Conservation (phyloP, 176 grass and related monocot species). For the Triticum dicoccoides region DNA sequence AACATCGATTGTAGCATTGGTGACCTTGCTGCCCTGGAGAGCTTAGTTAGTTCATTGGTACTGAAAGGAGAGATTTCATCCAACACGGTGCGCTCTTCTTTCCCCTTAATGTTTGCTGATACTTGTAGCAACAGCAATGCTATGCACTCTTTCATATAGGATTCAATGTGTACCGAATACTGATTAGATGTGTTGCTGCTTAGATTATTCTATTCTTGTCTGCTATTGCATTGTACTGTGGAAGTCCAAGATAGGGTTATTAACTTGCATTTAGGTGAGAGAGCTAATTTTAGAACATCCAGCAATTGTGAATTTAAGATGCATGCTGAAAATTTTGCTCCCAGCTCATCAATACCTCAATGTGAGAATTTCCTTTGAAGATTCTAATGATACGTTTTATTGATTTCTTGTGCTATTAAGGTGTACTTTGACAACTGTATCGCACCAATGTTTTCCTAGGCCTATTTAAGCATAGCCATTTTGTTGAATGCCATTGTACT, state of each 20-base stretch:
- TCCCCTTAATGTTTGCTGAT: conserved; percentile 4
- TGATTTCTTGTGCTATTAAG: neutral
- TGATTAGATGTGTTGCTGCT: neutral
- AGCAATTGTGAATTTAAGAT: conserved; percentile 2
- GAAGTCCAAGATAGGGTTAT: conserved; percentile 1
- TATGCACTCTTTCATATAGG: neutral
- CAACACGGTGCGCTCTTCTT: conserved; percentile 53
- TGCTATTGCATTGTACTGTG: conserved; percentile 3
- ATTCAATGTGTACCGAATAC: neutral
- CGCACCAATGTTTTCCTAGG: neutral
- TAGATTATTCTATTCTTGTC: neutral
- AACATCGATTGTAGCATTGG: conserved; percentile 75
- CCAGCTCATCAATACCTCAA: neutral
- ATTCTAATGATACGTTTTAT: neutral
- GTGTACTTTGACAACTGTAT: neutral
- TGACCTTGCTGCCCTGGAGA: conserved; percentile 82
- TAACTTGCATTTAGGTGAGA: neutral
- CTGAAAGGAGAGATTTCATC: conserved; percentile 79
- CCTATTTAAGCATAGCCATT: neutral
- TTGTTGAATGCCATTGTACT: neutral
- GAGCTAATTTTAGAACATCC: conserved; percentile 8
- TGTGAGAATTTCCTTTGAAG: neutral
- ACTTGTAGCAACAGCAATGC: neutral
- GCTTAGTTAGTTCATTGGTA: conserved; percentile 79
- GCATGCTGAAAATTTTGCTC: neutral